Base-by-base conservation (phyloP, 495 filamentous ascomycete genomes). In the Elaphomyces granulatus region DNA sequence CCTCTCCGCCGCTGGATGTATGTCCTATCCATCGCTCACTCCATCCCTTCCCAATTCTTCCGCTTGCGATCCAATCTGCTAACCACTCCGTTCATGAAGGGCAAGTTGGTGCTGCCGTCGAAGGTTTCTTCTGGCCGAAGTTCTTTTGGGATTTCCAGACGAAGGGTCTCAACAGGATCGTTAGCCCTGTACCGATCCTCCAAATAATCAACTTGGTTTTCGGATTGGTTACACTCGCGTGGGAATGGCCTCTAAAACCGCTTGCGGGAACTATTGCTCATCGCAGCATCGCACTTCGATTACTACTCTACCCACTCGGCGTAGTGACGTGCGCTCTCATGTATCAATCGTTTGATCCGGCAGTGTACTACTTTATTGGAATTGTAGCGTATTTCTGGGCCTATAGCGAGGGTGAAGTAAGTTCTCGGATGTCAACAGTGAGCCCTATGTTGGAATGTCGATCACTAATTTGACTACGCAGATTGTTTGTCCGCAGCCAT, bases 111-210 rank as follows among this genome's bases (percentile, higher is more conserved):
- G 84, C 86, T 44, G 76, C 80, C 1, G 59, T 99, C 38, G 71
- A 86, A 63, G 80, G 76, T 50, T 94, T 85, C 74, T 92, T 96
- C 72, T 99, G 87, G 87, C 92, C 92, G 40, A 99, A 99, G 65
- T 76, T 96, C 47, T 92, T 99, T 66, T 99, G 83, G 82, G 92
- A 99, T 64, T 92, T 93, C 59, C 64, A 83, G 48, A 93, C 92
- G 42, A 87, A 87, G 49, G 87, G 83, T 54, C 77, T 99, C 46
- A 81, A 96, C 53, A 70, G 64, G 33, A 81, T 81, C 38, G 86
- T 96, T 38, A 81, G 78, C 43, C 90, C 88, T 2, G 53, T 88
- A 20, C 92, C 92, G n/a, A 64, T 84, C 39, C 74, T 99, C 3
- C 92, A 99, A 59, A 85, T 80, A 52, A 68, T 96, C 61, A 99